Base-by-base conservation (phyloP, 306 rosid genomes). In the Quercus gilva region DNA sequence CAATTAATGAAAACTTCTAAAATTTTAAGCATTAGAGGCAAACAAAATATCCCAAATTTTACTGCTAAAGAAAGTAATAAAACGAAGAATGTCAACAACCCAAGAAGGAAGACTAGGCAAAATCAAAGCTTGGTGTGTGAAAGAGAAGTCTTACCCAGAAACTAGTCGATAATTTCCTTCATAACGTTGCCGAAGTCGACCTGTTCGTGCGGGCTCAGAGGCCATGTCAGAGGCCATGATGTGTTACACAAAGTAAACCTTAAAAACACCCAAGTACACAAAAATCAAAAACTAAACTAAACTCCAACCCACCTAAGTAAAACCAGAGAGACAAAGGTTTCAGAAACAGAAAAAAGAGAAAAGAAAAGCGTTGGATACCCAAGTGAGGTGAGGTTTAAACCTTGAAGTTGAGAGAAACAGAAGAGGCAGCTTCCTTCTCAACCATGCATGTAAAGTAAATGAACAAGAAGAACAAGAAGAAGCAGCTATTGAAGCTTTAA, bases 101-200 rank as follows among this genome's bases (percentile, higher is more conserved):
- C 13, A 14, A 35, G n/a, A 71, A n/a, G 17, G 33, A 58, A 75
- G 61, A 65, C 31, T 19, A 63, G 11, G 20, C 1, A 51, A 19
- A 25, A 61, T 61, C 37, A 61, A 26, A 61, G 69, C 28, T 17
- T 17, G 37, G 35, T 25, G 35, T 9, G 26, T 9, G 37, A 61
- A 61, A 14, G 67, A 37, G 45, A 25, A n/a, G 59, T 1, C 86
- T 83, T 80, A 93, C 98, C 98, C 98, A 37, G 98, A 88, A 55
- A 93, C 98, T 76, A 93, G 98, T 20, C 98, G 94, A 23, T 90
- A 64, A 74, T 89, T 87, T 69, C 84, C 83, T 35, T 93, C 90
- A 77, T 93, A 93, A 56, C 97, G 98, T 31, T 93, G 98, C 31
- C 88, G 86, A 71, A 85, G 89, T 78, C 98, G 71, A 49, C 98